Percentiles rank a stretch among this genome's conserved stretches.
Evolutionary conservation across 495 filamentous ascomycete species (phyloP).

Genomic region (Delitschia confertaspora): DNA sequence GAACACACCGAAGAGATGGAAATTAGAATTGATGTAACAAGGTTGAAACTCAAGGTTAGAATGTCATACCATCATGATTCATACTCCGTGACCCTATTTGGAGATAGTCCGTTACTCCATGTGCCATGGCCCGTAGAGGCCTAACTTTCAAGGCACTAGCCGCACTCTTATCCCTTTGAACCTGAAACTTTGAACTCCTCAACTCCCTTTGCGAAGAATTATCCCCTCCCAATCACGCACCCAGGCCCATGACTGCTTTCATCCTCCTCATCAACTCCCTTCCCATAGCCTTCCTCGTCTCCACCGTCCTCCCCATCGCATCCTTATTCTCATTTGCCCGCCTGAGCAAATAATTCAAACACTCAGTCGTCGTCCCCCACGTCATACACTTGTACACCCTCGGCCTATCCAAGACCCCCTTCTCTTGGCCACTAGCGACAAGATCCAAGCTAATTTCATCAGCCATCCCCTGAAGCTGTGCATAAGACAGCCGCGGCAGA

Average conservation of each 20-base stretch:
- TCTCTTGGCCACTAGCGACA: slow-evolving; percentile 41
- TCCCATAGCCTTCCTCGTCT: slow-evolving; percentile 63
- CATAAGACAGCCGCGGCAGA: slow-evolving; percentile 53
- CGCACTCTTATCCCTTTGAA: no score
- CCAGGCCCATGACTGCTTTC: slow-evolving; percentile 8
- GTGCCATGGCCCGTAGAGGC: no score
- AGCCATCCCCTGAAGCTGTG: slow-evolving; percentile 94
- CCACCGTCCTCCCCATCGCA: slow-evolving; percentile 67
- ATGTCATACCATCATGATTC: no score
- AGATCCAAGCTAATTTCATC: slow-evolving; percentile 86
- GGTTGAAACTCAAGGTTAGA: no score
- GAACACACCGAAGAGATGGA: no score
- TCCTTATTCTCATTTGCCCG: slow-evolving; percentile 88
- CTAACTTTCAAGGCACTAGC: no score
- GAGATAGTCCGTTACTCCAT: no score
- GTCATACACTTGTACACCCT: slow-evolving; percentile 81
- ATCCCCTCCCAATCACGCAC: no score
- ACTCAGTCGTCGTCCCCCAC: slow-evolving; percentile 87
- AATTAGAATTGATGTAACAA: no score
- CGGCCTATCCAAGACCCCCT: slow-evolving; percentile 32
- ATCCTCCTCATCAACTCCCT: slow-evolving; percentile 14
- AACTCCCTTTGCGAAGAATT: no score
- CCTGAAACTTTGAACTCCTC: no score
- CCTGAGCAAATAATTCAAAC: slow-evolving; percentile 82
- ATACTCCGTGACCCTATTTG: no score